These are phyloP conservation scores for Vanrija sp. DNA, from an alignment of 1,284 basidiomycete genomes.

Conservation along the genomic window DNA sequence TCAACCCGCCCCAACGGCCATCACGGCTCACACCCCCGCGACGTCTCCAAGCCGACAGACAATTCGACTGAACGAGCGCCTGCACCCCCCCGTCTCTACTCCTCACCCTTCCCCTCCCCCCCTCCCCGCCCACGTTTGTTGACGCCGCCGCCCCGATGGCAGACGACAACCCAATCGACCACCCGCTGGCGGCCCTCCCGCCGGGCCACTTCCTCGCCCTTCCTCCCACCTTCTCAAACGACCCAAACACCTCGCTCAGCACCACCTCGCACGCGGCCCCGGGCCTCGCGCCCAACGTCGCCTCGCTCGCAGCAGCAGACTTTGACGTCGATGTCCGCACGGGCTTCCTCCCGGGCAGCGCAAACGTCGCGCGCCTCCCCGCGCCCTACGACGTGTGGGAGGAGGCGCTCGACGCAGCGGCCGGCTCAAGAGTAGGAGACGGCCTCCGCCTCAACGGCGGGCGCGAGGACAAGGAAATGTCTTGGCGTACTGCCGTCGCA, in stretches of 20 bases:
- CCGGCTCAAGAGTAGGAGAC: constrained; percentile 49
- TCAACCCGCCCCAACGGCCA: no score
- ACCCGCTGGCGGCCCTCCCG: constrained; percentile 41
- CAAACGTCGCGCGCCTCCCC: constrained; percentile 64
- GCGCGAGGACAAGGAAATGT: constrained; percentile 51
- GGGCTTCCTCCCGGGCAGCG: constrained; percentile 84
- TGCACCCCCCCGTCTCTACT: no score
- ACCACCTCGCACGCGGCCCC: constrained; percentile 37
- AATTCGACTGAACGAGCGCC: no score
- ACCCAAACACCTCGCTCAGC: constrained; percentile 30
- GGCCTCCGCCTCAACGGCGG: constrained; percentile 58
- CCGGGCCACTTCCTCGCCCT: constrained; percentile 64
- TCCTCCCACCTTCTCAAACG: constrained; percentile 50
- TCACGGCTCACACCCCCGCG: no score
- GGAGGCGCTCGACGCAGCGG: constrained; percentile 50
- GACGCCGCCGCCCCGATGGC: no score
- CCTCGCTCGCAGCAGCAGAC: constrained; percentile 85
- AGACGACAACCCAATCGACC: background rate
- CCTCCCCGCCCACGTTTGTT: no score
- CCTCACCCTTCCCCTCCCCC: no score
- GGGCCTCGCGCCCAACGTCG: constrained; percentile 60
- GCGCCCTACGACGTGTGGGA: constrained; percentile 70
- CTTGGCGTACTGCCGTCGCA: constrained; percentile 63
- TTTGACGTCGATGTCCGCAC: constrained; percentile 90
- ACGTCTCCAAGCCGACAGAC: no score